phyloP scores from a whole-genome alignment of 2,329 filamentous ascomycete genomes.

The Colletotrichum lindemuthianum region DNA sequence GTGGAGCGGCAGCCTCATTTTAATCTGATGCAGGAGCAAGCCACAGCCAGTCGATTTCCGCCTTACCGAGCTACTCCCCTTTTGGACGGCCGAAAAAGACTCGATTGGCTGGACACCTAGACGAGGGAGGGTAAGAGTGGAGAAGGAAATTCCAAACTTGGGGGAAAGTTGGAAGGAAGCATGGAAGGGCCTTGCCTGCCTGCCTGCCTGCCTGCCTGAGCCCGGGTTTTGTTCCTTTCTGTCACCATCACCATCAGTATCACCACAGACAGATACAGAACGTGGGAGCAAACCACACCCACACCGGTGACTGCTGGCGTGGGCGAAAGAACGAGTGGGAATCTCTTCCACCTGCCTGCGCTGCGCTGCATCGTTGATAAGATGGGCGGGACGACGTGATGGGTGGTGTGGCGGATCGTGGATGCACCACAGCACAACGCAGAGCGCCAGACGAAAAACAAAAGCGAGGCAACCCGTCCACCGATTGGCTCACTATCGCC shows the following conservation, averaged over 20 bases:
- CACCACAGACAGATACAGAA: too few relatives aligned
- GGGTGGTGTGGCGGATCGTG: too few relatives aligned
- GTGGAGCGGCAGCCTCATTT: conserved; percentile 37
- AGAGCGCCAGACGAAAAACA: too few relatives aligned
- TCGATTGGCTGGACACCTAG: neutral
- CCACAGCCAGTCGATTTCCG: conserved; percentile 29
- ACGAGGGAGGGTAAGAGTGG: conserved; percentile 9
- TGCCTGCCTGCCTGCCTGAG: neutral
- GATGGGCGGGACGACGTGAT: too few relatives aligned
- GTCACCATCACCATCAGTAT: too few relatives aligned
- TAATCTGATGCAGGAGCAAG: conserved; percentile 16
- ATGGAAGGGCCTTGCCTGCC: conserved; percentile 3
- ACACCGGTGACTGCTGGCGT: neutral
- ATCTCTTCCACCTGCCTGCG: too few relatives aligned
- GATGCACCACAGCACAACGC: too few relatives aligned
- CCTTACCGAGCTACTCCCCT: conserved; percentile 13
- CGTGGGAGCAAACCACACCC: neutral
- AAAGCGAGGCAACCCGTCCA: too few relatives aligned
- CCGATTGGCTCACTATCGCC: too few relatives aligned
- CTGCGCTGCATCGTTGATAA: too few relatives aligned
- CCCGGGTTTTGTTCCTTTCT: too few relatives aligned
- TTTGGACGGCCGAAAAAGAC: neutral
- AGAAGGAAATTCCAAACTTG: neutral
- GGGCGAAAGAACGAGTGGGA: too few relatives aligned
- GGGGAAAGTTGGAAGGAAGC: conserved; percentile 7